Base-by-base conservation (phyloP, 768 basidiomycete species). In the Plicaturopsis crispa region DNA sequence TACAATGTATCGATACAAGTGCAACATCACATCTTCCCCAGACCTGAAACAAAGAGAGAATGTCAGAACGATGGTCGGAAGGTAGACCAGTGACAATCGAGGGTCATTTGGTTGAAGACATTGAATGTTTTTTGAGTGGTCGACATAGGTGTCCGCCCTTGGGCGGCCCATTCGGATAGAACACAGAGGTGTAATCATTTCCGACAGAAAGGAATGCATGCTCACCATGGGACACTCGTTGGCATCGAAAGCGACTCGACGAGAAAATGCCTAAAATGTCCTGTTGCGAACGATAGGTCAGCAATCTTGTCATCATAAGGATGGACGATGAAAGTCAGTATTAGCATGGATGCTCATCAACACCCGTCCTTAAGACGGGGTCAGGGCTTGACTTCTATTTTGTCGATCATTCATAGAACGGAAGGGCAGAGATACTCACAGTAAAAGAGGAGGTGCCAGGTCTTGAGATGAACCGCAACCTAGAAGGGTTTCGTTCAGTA, bases 301-400 rank as follows among this genome's bases (percentile, higher is more conserved):
- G n/a, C n/a, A n/a, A n/a, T n/a, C n/a, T n/a, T n/a, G n/a, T n/a
- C n/a, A n/a, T n/a, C n/a, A n/a, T n/a, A n/a, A n/a, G n/a, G n/a
- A n/a, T 8, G 26, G 26, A 28, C 26, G 26, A 28, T 28, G 14
- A 28, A 28, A 45, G 56, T 76, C 86, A 89, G 84, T 72, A 88
- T 89, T 88, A 89, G 85, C 85, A 89, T 88, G 85, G 83, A 70
- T 61, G 58, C 65, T 85, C 84, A 69, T 84, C 82, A 83, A 67
- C 59, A 52, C 67, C 63, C 58, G 69, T 82, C 80, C 80, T 70
- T 75, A 41, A 75, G 80, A 84, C 72, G 60, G 64, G 67, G 59
- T 88, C 78, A 80, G 85, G 66, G 84, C 85, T 89, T 88, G 85
- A 88, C 85, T 86, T 83, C 84, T 88, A 74, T 77, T 67, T 69